phyloP scores from a whole-genome alignment of 148 eudicot genomes.

The Nepenthes mirabilis region DNA sequence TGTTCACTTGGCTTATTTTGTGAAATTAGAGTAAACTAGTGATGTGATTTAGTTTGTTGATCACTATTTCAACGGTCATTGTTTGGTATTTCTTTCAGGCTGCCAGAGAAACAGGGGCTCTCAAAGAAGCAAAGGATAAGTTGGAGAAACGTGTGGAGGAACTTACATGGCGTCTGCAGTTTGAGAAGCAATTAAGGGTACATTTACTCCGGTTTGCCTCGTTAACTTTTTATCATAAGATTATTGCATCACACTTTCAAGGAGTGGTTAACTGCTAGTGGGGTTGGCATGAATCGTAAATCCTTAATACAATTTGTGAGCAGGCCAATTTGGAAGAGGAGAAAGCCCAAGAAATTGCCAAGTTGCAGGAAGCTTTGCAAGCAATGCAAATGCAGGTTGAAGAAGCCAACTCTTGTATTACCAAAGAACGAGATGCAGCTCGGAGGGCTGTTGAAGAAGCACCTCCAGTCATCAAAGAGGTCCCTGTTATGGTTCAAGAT shows the following conservation, averaged over 20 bases:
- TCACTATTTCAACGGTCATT: background rate
- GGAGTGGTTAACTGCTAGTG: no score
- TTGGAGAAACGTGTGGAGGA: slow-evolving; percentile 97
- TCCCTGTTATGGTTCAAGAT: slow-evolving; percentile 84
- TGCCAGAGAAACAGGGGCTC: slow-evolving; percentile 95
- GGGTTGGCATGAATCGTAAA: background rate
- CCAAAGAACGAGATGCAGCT: slow-evolving; percentile 79
- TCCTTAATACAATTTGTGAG: slow-evolving; percentile 7
- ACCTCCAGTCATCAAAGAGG: slow-evolving; percentile 83
- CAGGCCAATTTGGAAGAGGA: slow-evolving; percentile 93
- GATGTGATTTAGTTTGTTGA: background rate
- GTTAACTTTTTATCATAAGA: background rate
- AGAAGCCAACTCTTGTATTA: slow-evolving; percentile 51
- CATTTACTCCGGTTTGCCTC: background rate
- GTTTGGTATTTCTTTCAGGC: slow-evolving; percentile 38
- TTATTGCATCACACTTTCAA: no score
- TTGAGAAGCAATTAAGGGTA: slow-evolving; percentile 93
- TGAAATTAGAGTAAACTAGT: slow-evolving; percentile 4
- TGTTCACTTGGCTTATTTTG: slow-evolving; percentile 1
- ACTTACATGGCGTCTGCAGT: slow-evolving; percentile 94
- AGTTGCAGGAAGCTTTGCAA: slow-evolving; percentile 70
- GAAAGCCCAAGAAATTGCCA: slow-evolving; percentile 75
- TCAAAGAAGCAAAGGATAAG: slow-evolving; percentile 95
- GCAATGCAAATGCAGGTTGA: slow-evolving; percentile 59
- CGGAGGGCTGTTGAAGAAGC: slow-evolving; percentile 87